A percentile compares a stretch with the other conserved stretches of the same genome.
phyloP scores from a whole-genome alignment of 2,329 filamentous ascomycete species.

The Trichophyton benhamiae region DNA sequence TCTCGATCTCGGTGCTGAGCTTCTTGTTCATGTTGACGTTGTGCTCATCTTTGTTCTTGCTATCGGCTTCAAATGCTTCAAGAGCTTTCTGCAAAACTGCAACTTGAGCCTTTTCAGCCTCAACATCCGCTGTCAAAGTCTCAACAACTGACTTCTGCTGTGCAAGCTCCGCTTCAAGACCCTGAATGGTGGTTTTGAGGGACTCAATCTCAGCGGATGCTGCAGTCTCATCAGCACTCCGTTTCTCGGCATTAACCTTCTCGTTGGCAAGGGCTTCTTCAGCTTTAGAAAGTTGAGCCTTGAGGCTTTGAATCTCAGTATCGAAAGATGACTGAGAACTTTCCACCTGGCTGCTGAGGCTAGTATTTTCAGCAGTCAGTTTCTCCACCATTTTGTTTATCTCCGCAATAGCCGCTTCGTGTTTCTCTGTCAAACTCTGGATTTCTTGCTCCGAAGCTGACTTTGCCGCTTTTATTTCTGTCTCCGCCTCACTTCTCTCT shows the following conservation, averaged over 20 bases:
- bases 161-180: conserved; percentile 13
- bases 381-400: conserved; percentile 11
- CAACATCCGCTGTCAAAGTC: conserved; percentile 12
- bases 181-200: conserved; percentile 13
- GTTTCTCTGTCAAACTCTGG: conserved; percentile 9
- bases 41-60: conserved; percentile 27
- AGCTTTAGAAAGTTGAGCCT: conserved; percentile 15
- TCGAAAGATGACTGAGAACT: conserved; percentile 8
- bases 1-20: conserved; percentile 24
- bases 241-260: conserved; percentile 12
- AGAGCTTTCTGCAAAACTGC: conserved; percentile 28
- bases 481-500: conserved; percentile 13
- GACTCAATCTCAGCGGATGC: conserved; percentile 11
- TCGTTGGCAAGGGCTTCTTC: conserved; percentile 14
- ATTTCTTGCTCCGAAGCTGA: conserved; percentile 12
- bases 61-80: conserved; percentile 25
- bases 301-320: conserved; percentile 13
- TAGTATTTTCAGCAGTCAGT: conserved; percentile 8
- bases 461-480: conserved; percentile 11
- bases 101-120: conserved; percentile 20
- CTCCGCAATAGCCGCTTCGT: conserved; percentile 7
- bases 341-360: conserved; percentile 8
- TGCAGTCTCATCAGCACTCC: conserved; percentile 11
- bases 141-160: conserved; percentile 11
- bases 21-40: conserved; percentile 24